Conservation (phyloP, 306 rosid genomes). For the Sindora glabra region DNA sequence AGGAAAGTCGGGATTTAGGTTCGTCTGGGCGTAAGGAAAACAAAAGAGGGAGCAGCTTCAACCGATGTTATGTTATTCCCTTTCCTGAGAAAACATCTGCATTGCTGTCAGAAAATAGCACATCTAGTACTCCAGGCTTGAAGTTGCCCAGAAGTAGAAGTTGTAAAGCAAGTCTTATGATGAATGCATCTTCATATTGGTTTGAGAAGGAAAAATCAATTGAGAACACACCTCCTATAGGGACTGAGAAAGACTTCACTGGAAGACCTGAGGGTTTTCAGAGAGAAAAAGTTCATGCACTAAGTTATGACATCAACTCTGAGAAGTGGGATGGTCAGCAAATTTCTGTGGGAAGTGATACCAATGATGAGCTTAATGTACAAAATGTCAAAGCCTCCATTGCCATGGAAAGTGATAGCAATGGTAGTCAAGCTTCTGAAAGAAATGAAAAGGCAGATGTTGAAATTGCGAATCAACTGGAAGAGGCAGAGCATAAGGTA, state of each 20-base stretch:
- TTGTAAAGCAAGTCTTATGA: conserved; percentile 60
- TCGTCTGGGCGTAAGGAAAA: conserved; percentile 36
- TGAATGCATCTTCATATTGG: conserved; percentile 36
- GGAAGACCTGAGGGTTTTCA: conserved; percentile 60
- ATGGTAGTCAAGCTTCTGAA: conserved; percentile 18
- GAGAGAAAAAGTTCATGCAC: too few relatives aligned
- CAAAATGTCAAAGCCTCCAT: conserved; percentile 25
- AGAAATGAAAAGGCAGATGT: conserved; percentile 23
- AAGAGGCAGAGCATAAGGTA: conserved; percentile 49
- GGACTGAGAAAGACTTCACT: conserved; percentile 44
- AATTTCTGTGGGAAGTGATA: conserved; percentile 24
- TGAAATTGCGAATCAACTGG: conserved; percentile 19
- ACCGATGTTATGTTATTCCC: conserved; percentile 26
- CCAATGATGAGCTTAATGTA: conserved; percentile 19
- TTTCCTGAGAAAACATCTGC: conserved; percentile 42
- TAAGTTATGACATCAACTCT: conserved; percentile 25
- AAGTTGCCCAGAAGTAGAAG: conserved; percentile 63
- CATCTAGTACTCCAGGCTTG: conserved; percentile 24
- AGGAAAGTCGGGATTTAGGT: conserved; percentile 20
- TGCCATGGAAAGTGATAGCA: conserved; percentile 21
- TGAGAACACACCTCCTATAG: conserved; percentile 56
- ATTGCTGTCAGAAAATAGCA: conserved; percentile 23
- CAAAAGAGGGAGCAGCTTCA: conserved; percentile 18
- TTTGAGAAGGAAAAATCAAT: conserved; percentile 42
- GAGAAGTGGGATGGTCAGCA: conserved; percentile 30